Base-by-base conservation (phyloP, 495 filamentous ascomycete species). In the Collariella sp. region DNA sequence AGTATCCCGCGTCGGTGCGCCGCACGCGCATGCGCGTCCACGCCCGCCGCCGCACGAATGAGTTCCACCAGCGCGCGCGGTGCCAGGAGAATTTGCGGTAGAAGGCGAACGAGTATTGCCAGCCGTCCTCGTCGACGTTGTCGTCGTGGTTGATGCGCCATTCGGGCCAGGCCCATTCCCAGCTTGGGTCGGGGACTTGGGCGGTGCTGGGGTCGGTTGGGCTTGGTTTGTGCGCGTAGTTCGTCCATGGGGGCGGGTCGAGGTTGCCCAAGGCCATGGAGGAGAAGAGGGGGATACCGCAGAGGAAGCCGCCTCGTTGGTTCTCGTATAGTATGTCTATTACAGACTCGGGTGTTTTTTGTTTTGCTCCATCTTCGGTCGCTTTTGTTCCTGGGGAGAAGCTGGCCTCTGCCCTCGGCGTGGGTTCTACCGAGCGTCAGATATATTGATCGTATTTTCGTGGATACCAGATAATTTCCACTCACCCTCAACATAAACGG, bases 281-380 rank as follows among this genome's bases (percentile, higher is more conserved):
- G 2, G 90, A 95, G 71, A 95, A 99, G 15, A 91, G 78, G 0
- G 93, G 84, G 9, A 91, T 81, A 13, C 94, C 94, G 65, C 90
- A 97, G 53, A 91, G 70, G 63, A 96, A 96, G 33, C 77, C 72
- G 18, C 88, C 88, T 16, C 88, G 76, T 65, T 94, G 84, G 65
- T 99, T 97, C 69, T 99, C 94, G 64, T 95, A 96, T 7, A 99
- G 78, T 11, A 96, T 79, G 55, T 99, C 94, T 26, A 98, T 80
- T 12, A 74, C 79, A 3, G 79, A 71, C 57, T 87, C 84, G 20
- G 61, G 61, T 7, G 62, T 57, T 55, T 61, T 67, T 55, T 52
- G 43, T 23, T 36, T 54, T 23, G 47, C n/a, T 20, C 39, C 47
- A 51, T 12, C 53, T 55, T 52, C 40, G 19, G 35, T 9, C 12